These are phyloP conservation scores for Clavariopsis aquatica DNA, from an alignment of 495 filamentous ascomycete genomes.

Conservation along the genomic window DNA sequence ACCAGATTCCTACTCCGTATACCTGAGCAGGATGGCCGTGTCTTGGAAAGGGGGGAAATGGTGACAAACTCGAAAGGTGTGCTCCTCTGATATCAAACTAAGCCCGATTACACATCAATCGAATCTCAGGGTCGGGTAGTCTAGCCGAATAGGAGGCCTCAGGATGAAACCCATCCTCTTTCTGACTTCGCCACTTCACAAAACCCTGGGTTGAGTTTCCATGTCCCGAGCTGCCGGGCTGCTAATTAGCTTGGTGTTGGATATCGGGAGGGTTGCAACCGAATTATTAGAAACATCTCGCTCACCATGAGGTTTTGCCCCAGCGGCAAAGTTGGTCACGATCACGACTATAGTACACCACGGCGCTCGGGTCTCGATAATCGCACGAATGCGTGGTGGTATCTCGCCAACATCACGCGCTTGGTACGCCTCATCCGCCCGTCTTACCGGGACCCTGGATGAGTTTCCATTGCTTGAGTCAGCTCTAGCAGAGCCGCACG, in stretches of 20 bases:
- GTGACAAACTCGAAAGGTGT: no score
- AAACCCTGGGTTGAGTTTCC: neutral
- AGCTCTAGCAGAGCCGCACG: constrained; percentile 12
- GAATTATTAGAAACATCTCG: neutral
- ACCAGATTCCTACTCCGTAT: no score
- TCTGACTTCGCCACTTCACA: neutral
- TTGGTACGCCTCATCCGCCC: neutral
- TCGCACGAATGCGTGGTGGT: neutral
- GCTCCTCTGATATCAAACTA: no score
- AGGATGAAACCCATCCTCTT: neutral
- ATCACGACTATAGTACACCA: no score
- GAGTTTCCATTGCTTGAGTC: neutral
- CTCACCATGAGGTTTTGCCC: neutral
- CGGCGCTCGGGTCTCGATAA: neutral
- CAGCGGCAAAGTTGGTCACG: neutral
- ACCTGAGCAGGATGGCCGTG: no score
- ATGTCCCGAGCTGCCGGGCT: neutral
- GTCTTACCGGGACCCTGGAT: neutral
- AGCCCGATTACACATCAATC: no score
- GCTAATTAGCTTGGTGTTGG: neutral
- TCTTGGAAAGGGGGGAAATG: no score
- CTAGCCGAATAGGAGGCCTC: neutral
- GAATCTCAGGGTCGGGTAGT: neutral
- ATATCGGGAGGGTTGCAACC: neutral
- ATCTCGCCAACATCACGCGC: neutral